These are phyloP conservation scores for Moniliophthora roreri DNA, from an alignment of 1,284 basidiomycete species.

Conservation along the genomic window DNA sequence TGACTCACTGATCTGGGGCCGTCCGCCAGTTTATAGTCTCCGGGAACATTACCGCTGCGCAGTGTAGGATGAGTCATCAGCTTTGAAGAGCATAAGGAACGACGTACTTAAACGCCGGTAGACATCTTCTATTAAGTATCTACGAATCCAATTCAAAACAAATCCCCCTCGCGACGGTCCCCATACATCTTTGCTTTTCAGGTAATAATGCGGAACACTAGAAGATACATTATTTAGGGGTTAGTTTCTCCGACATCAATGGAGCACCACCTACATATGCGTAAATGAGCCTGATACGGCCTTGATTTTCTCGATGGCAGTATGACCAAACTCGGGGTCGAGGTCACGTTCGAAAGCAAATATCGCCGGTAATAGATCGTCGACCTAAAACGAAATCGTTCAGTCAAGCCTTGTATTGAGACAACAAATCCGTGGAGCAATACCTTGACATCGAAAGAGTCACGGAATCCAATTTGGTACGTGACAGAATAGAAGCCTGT, in stretches of 20 bases:
- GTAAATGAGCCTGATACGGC: conserved; percentile 44
- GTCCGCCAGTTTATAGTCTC: conserved; percentile 56
- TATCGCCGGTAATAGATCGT: conserved; percentile 52
- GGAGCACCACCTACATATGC: conserved; percentile 48
- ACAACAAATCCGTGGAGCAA: background rate
- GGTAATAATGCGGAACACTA: conserved; percentile 62
- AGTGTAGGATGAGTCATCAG: conserved; percentile 1
- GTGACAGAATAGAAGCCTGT: conserved; percentile 63
- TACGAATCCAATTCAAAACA: conserved; percentile 43
- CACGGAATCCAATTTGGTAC: conserved; percentile 62
- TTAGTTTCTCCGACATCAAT: background rate
- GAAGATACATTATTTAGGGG: background rate
- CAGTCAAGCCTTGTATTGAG: too few relatives aligned
- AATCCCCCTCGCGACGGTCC: conserved; percentile 21
- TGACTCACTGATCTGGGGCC: conserved; percentile 49
- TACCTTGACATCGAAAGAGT: conserved; percentile 49
- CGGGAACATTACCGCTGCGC: conserved; percentile 52
- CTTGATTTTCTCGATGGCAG: conserved; percentile 41
- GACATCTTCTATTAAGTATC: conserved; percentile 52
- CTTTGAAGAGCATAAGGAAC: background rate
- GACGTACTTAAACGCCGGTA: conserved; percentile 51
- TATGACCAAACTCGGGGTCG: conserved; percentile 31
- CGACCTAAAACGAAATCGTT: conserved; percentile 26
- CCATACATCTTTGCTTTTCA: conserved; percentile 38
- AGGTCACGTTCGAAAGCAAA: conserved; percentile 42